These are phyloP conservation scores for Parascedosporium putredinis DNA, from an alignment of 2,329 filamentous ascomycete species.

Conservation along the genomic window DNA sequence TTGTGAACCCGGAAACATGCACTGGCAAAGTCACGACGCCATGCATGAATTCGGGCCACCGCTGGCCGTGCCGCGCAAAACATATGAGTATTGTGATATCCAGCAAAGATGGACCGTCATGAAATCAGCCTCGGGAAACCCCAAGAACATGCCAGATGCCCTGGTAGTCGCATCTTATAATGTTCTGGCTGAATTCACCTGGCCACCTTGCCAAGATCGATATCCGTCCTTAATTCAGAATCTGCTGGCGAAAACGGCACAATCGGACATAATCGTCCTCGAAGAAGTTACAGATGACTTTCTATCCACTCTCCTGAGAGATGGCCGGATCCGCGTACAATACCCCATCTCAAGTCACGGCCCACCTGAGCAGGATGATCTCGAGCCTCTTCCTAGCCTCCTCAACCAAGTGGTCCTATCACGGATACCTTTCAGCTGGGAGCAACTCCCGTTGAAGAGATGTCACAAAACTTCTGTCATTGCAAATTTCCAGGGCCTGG, in stretches of 20 bases:
- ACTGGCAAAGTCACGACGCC: slow-evolving; percentile 16
- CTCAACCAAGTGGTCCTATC: slow-evolving; percentile 53
- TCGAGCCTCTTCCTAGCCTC: slow-evolving; percentile 46
- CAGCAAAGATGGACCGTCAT: slow-evolving; percentile 12
- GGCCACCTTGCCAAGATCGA: slow-evolving; percentile 30
- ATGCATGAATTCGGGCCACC: background rate
- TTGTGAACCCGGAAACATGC: slow-evolving; percentile 9
- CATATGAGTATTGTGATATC: background rate
- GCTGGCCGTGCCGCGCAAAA: background rate
- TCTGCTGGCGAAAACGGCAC: slow-evolving; percentile 29
- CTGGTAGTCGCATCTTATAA: slow-evolving; percentile 40
- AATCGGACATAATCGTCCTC: slow-evolving; percentile 39
- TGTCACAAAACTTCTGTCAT: slow-evolving; percentile 50
- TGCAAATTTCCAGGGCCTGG: slow-evolving; percentile 24
- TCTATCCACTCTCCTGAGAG: slow-evolving; percentile 40
- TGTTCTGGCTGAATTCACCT: slow-evolving; percentile 39
- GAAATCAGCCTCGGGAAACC: background rate
- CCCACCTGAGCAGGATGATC: slow-evolving; percentile 38
- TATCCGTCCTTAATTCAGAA: slow-evolving; percentile 33
- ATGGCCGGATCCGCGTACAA: slow-evolving; percentile 30
- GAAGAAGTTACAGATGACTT: slow-evolving; percentile 58
- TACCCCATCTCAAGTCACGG: slow-evolving; percentile 50
- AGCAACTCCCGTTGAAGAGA: slow-evolving; percentile 39
- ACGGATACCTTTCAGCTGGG: slow-evolving; percentile 44
- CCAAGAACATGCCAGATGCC: background rate